Conservation (phyloP, 2,329 filamentous ascomycete genomes). For the Alternaria conjuncta region DNA sequence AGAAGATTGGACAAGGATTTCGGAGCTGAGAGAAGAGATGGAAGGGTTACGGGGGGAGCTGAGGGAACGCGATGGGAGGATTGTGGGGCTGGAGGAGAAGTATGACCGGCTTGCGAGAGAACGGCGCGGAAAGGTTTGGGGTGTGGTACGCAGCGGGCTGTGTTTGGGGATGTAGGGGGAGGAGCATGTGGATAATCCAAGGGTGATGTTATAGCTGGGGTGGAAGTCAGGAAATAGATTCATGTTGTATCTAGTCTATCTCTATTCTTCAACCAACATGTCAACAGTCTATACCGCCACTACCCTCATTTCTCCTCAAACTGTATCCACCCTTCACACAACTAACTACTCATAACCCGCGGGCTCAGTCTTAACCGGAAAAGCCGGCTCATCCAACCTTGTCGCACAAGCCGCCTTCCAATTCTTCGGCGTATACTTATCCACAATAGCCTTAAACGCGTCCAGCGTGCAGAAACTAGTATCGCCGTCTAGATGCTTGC, state of each 20-base stretch:
- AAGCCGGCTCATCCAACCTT: constrained; percentile 61
- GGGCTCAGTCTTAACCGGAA: constrained; percentile 51
- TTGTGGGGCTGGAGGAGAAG: not conserved
- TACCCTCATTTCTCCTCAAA: no score
- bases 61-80: not conserved
- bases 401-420: constrained; percentile 71
- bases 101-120: not conserved
- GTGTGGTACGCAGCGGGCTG: not conserved
- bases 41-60: not conserved
- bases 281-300: not conserved
- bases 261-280: not conserved
- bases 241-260: not conserved
- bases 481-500: constrained; percentile 86
- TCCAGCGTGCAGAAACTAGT: constrained; percentile 90
- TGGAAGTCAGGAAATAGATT: not conserved
- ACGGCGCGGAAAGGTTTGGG: not conserved
- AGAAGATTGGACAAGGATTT: not conserved
- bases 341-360: constrained; percentile 37
- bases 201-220: not conserved
- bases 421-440: constrained; percentile 83
- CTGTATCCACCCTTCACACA: not conserved
- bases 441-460: constrained; percentile 90
- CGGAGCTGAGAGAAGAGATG: not conserved
- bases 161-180: not conserved
- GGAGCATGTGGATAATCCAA: rapidly evolving